phyloP scores from a whole-genome alignment of 2,329 filamentous ascomycete genomes.

The Cladosporium halotolerans region DNA sequence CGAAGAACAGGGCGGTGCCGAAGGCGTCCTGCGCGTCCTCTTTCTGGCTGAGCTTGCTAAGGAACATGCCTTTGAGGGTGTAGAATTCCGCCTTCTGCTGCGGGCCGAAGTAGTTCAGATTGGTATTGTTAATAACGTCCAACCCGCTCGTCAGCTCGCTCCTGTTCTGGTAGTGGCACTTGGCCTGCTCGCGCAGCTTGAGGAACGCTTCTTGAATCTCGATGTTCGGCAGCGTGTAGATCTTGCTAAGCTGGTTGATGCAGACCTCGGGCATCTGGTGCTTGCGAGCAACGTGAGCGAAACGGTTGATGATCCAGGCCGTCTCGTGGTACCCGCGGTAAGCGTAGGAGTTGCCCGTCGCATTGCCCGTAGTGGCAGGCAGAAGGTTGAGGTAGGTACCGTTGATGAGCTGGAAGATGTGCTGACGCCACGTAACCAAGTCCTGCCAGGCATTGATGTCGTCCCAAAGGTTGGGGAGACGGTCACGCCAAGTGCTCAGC shows the following conservation, averaged over 20 bases:
- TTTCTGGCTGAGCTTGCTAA: slow-evolving; percentile 86
- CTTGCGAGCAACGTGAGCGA: slow-evolving; percentile 94
- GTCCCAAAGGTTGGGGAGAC: slow-evolving; percentile 96
- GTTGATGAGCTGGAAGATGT: slow-evolving; percentile 98
- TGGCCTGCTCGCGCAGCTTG: slow-evolving; percentile 96
- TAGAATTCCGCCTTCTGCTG: slow-evolving; percentile 99
- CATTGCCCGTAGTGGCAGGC: slow-evolving; percentile 70
- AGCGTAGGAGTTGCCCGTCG: slow-evolving; percentile 85
- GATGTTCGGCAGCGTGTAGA: slow-evolving; percentile 98
- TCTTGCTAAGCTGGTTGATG: slow-evolving; percentile 91
- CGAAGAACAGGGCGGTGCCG: slow-evolving; percentile 90
- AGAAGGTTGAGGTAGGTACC: slow-evolving; percentile 81
- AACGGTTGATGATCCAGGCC: slow-evolving; percentile 99
- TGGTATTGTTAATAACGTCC: slow-evolving; percentile 99
- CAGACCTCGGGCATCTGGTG: slow-evolving; percentile 95
- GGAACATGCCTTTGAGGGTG: slow-evolving; percentile 98
- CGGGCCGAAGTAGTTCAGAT: slow-evolving; percentile 93
- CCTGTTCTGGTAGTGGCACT: slow-evolving; percentile 95
- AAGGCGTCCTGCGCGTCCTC: slow-evolving; percentile 91
- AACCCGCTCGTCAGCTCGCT: slow-evolving; percentile 86
- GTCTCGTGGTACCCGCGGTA: slow-evolving; percentile 98
- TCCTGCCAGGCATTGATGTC: slow-evolving; percentile 99
- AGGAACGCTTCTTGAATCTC: slow-evolving; percentile 99
- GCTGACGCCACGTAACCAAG: slow-evolving; percentile 97
- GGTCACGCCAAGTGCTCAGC: slow-evolving; percentile 89